phyloP scores from a whole-genome alignment of 2,329 filamentous ascomycete genomes.

The Arthrocladium fulminans region DNA sequence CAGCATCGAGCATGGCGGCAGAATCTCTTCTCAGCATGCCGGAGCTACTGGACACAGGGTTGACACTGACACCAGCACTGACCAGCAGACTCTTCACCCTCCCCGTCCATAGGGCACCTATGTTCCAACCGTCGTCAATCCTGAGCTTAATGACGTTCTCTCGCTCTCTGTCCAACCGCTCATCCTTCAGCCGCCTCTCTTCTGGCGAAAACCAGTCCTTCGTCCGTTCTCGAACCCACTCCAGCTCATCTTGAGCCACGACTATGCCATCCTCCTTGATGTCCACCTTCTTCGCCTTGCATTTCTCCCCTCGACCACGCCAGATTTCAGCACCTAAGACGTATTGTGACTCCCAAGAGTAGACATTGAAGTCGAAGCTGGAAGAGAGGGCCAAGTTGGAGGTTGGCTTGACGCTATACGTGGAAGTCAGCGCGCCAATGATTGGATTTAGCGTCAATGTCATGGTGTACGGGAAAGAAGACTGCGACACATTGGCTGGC shows the following conservation, averaged over 20 bases:
- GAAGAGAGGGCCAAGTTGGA: slow-evolving; percentile 76
- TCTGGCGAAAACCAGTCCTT: slow-evolving; percentile 23
- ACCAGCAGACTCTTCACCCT: slow-evolving; percentile 86
- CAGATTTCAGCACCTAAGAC: slow-evolving; percentile 88
- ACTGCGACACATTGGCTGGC: slow-evolving; percentile 33
- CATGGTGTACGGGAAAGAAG: slow-evolving; percentile 84
- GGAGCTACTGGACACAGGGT: slow-evolving; percentile 34
- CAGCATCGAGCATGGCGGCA: slow-evolving; percentile 2
- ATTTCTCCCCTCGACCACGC: slow-evolving; percentile 45
- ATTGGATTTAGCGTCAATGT: slow-evolving; percentile 88
- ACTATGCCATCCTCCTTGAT: slow-evolving; percentile 23
- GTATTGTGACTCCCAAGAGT: slow-evolving; percentile 94
- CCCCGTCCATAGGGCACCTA: slow-evolving; percentile 87
- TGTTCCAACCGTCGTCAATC: slow-evolving; percentile 76
- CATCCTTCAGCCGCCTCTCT: slow-evolving; percentile 31
- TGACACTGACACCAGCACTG: slow-evolving; percentile 77
- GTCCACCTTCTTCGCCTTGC: slow-evolving; percentile 10
- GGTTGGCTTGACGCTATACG: slow-evolving; percentile 82
- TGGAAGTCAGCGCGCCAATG: slow-evolving; percentile 86
- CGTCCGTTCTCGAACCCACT: slow-evolving; percentile 38
- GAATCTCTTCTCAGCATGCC: background rate
- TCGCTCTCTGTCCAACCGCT: slow-evolving; percentile 58
- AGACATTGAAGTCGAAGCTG: slow-evolving; percentile 93
- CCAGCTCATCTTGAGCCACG: slow-evolving; percentile 37
- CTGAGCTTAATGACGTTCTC: slow-evolving; percentile 83